Evolutionary conservation across 148 eudicot species (phyloP).

Genomic region (Camellia sinensis): DNA sequence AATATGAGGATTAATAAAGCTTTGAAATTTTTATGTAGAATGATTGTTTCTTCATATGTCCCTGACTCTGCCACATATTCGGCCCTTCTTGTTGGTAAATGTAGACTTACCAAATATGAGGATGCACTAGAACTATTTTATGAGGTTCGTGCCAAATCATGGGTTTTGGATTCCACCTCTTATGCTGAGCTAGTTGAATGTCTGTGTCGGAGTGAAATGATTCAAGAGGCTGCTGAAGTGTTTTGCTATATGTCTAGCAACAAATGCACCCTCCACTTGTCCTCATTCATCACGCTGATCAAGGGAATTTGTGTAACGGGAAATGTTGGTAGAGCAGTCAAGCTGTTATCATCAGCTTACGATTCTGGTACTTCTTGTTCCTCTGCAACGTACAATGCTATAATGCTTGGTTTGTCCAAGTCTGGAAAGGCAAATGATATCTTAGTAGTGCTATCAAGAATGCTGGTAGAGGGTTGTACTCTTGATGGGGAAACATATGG

Average conservation of each 20-base stretch:
- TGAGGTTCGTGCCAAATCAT: constrained; percentile 30
- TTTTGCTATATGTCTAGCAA: constrained; percentile 37
- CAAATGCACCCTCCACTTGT: constrained; percentile 25
- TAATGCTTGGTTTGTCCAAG: constrained; percentile 42
- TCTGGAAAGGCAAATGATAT: constrained; percentile 23
- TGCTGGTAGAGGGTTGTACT: constrained; percentile 41
- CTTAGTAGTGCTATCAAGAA: constrained; percentile 25
- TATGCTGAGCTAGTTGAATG: constrained; percentile 37
- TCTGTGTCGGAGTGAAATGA: constrained; percentile 33
- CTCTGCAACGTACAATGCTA: constrained; percentile 28
- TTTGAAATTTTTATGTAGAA: constrained; percentile 46
- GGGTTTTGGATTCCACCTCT: constrained; percentile 40
- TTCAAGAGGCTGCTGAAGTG: constrained; percentile 36
- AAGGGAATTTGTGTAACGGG: constrained; percentile 31
- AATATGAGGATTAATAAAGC: constrained; percentile 27
- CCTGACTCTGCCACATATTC: constrained; percentile 64
- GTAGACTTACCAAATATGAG: constrained; percentile 34
- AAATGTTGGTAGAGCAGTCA: constrained; percentile 26
- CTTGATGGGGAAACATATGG: constrained; percentile 37
- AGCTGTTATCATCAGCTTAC: constrained; percentile 23
- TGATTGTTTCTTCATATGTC: constrained; percentile 45
- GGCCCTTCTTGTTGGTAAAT: constrained; percentile 53
- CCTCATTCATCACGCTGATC: constrained; percentile 30
- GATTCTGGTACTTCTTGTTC: constrained; percentile 29
- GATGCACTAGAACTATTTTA: constrained; percentile 47